Evolutionary conservation across 83 land plant genomes (phyloP).

Genomic region (Larix sibirica): DNA sequence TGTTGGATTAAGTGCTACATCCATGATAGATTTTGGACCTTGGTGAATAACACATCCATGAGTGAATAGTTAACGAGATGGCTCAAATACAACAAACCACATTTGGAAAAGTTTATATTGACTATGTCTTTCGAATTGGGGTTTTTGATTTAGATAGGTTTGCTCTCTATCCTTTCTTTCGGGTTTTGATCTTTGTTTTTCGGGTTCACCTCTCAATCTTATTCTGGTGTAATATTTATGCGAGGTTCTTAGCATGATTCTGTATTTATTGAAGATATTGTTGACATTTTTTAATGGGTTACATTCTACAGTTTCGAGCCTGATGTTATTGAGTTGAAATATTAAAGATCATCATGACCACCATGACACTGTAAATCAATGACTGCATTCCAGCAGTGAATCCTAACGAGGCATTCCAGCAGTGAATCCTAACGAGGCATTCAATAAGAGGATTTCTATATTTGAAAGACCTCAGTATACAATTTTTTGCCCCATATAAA

Average conservation of each 20-base stretch:
- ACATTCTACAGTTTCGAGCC: slow-evolving; percentile 65
- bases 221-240: background rate
- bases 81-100: slow-evolving; percentile 75
- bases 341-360: slow-evolving; percentile 26
- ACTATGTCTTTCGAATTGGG: slow-evolving; percentile 91
- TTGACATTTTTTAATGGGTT: slow-evolving; percentile 8
- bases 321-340: slow-evolving; percentile 48
- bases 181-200: slow-evolving; percentile 2
- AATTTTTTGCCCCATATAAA: too few species aligned
- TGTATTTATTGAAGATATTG: background rate
- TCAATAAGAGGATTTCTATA: too few species aligned
- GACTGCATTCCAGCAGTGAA: too few species aligned
- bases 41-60: background rate
- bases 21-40: too few species aligned
- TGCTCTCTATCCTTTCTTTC: background rate
- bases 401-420: too few species aligned
- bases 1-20: background rate
- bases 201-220: too few species aligned
- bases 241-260: background rate
- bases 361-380: too few species aligned
- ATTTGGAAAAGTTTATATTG: slow-evolving; percentile 85
- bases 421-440: too few species aligned
- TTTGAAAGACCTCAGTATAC: too few species aligned
- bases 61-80: slow-evolving; percentile 44
- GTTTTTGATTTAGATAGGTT: slow-evolving; percentile 96